phyloP scores from a whole-genome alignment of 2,329 filamentous ascomycete species.

The Blastomyces silverae region DNA sequence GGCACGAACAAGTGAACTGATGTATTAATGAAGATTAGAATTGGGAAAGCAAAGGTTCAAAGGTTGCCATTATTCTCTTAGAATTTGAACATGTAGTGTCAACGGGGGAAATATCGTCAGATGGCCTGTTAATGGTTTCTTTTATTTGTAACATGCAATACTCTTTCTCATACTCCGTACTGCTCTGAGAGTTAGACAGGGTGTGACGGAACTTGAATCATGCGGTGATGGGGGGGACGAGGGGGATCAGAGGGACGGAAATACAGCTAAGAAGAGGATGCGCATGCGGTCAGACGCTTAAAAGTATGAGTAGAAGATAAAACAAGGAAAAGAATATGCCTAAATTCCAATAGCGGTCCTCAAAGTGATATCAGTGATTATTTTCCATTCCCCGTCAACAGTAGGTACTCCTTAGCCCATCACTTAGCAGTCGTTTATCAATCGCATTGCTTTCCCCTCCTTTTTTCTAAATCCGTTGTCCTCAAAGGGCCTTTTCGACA shows the following conservation, averaged over 20 bases:
- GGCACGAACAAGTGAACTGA: background rate
- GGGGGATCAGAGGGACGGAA: background rate
- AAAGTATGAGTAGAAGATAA: background rate
- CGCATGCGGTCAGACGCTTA: background rate
- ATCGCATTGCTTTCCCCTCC: background rate
- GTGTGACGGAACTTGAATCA: background rate
- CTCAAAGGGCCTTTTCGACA: conserved; percentile 18
- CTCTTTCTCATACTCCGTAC: background rate
- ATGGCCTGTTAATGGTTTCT: background rate
- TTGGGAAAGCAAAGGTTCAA: too few relatives aligned
- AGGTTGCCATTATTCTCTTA: too few relatives aligned
- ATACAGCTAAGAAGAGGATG: background rate
- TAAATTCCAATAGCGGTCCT: background rate
- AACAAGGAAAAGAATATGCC: background rate
- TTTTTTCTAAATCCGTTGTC: background rate
- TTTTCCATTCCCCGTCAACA: too few relatives aligned
- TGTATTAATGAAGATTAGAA: background rate
- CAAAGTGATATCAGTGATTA: background rate
- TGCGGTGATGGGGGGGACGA: background rate
- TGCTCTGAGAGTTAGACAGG: background rate
- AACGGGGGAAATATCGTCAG: background rate
- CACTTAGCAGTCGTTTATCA: background rate
- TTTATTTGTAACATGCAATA: background rate
- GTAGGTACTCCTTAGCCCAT: background rate
- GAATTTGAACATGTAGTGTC: too few relatives aligned